These are phyloP conservation scores for Triadica sebifera DNA, from an alignment of 345 rosid genomes.

Conservation along the genomic window DNA sequence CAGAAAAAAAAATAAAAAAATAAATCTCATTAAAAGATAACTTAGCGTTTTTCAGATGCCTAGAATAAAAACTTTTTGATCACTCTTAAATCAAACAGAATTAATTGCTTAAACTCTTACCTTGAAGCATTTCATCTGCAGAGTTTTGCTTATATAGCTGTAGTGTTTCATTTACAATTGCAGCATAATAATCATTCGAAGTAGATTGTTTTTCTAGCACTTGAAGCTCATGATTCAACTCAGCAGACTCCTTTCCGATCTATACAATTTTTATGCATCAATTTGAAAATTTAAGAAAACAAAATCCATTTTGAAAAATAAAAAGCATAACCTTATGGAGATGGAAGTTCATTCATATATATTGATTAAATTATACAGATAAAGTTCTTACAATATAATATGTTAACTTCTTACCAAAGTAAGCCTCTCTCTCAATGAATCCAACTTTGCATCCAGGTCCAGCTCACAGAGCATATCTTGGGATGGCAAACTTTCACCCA, in stretches of 20 bases:
- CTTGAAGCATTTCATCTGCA: conserved; percentile 50
- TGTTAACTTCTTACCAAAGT: conserved; percentile 42
- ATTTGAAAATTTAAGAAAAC: neutral
- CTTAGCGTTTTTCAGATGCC: neutral
- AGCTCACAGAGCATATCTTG: conserved; percentile 43
- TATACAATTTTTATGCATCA: conserved; percentile 22
- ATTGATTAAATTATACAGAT: neutral
- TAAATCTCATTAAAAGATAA: neutral
- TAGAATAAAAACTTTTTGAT: neutral
- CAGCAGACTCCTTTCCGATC: conserved; percentile 60
- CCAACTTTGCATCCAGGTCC: conserved; percentile 61
- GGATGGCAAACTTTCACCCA: conserved; percentile 27
- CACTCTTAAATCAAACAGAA: neutral
- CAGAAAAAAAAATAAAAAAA: neutral
- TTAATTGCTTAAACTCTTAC: conserved; percentile 33
- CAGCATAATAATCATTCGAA: conserved; percentile 43
- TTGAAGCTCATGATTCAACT: conserved; percentile 56
- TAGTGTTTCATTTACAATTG: conserved; percentile 50
- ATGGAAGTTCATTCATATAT: neutral
- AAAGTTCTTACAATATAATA: neutral
- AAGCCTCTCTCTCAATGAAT: conserved; percentile 62
- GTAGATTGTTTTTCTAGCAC: conserved; percentile 51
- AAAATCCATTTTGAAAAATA: neutral
- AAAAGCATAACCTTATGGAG: neutral
- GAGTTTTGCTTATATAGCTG: conserved; percentile 49